phyloP scores from a whole-genome alignment of 2,329 filamentous ascomycete species.

The Penicillium vulpinum region DNA sequence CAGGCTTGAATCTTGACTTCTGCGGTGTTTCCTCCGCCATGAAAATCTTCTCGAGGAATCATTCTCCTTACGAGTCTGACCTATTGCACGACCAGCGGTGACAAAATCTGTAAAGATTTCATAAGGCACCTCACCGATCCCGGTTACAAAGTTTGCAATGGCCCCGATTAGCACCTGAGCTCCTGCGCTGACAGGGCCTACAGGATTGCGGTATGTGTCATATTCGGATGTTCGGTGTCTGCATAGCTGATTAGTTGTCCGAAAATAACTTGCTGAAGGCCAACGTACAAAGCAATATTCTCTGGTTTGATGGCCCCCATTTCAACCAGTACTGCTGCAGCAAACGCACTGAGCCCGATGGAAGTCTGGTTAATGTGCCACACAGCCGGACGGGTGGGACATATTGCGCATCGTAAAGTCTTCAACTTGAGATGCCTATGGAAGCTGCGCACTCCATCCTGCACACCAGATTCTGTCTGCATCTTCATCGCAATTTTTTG shows the following conservation, averaged over 20 bases:
- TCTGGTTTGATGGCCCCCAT: constrained; percentile 65
- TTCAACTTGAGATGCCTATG: constrained; percentile 69
- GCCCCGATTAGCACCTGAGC: constrained; percentile 79
- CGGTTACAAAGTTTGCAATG: constrained; percentile 77
- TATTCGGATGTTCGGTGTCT: constrained; percentile 65
- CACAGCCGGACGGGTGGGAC: constrained; percentile 67
- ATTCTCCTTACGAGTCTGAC: constrained; percentile 58
- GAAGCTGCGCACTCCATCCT: constrained; percentile 66
- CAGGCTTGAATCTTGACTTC: background rate
- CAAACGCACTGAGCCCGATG: constrained; percentile 68
- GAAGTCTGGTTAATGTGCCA: constrained; percentile 73
- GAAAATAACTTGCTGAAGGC: constrained; percentile 22
- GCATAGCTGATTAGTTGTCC: constrained; percentile 3
- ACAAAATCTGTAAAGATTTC: constrained; percentile 51
- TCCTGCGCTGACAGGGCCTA: constrained; percentile 75
- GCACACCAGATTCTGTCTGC: constrained; percentile 63
- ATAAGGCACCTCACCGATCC: constrained; percentile 70
- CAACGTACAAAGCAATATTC: constrained; percentile 67
- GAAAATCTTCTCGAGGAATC: constrained; percentile 29
- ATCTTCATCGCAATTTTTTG: constrained; percentile 64
- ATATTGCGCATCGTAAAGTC: constrained; percentile 67
- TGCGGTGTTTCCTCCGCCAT: background rate
- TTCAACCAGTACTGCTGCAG: constrained; percentile 67
- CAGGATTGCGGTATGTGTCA: constrained; percentile 73
- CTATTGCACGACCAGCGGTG: constrained; percentile 48